Conservation (phyloP, 805 yeast species). For the Starmerella roubikii region DNA sequence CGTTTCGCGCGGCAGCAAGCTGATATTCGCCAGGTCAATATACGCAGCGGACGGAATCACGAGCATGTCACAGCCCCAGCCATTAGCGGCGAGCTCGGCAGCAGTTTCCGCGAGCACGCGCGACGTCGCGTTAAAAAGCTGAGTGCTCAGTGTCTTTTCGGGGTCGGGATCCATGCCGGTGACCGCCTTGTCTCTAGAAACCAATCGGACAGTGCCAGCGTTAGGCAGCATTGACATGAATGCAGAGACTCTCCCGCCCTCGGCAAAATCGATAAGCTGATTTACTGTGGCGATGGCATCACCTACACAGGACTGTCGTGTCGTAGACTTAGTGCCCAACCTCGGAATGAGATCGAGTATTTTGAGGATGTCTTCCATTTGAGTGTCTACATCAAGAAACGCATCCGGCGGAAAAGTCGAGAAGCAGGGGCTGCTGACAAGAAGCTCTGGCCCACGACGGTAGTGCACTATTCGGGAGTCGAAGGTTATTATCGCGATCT, state of each 20-base stretch:
- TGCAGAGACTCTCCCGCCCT: slow-evolving; percentile 69
- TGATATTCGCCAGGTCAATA: slow-evolving; percentile 65
- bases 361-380: slow-evolving; percentile 30
- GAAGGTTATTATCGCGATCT: slow-evolving; percentile 60
- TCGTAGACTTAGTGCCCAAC: slow-evolving; percentile 28
- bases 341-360: slow-evolving; percentile 50
- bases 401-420: slow-evolving; percentile 62
- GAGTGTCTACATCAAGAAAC: slow-evolving; percentile 28
- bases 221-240: slow-evolving; percentile 59
- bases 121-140: slow-evolving; percentile 43
- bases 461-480: slow-evolving; percentile 62
- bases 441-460: slow-evolving; percentile 17
- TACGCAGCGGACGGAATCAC: slow-evolving; percentile 44
- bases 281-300: slow-evolving; percentile 61
- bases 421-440: slow-evolving; percentile 37
- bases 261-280: slow-evolving; percentile 34
- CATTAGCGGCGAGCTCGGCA: slow-evolving; percentile 39
- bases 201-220: slow-evolving; percentile 59
- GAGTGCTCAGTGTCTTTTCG: slow-evolving; percentile 28
- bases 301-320: slow-evolving; percentile 60
- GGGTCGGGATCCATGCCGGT: slow-evolving; percentile 21
- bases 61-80: slow-evolving; percentile 66
- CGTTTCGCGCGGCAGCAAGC: slow-evolving; percentile 45
- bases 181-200: slow-evolving; percentile 22
- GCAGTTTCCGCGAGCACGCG: slow-evolving; percentile 50